These are phyloP conservation scores for Cyberlindnera mississippiensis DNA, from an alignment of 805 yeast species.

Conservation along the genomic window DNA sequence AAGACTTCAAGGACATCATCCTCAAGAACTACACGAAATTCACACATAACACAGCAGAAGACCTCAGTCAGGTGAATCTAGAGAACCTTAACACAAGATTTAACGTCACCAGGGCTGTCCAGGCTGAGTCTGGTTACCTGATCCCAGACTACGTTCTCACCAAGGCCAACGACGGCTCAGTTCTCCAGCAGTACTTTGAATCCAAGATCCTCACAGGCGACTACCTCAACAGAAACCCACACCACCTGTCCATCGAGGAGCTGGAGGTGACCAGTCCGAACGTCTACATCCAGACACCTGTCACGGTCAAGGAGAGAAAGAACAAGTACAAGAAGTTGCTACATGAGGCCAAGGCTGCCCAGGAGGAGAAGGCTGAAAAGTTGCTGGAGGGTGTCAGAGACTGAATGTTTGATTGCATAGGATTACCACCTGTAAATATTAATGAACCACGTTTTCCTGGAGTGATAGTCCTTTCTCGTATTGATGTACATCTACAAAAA, in stretches of 20 bases:
- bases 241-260: constrained; percentile 17
- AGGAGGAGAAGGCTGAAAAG: constrained; percentile 21
- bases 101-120: constrained; percentile 32
- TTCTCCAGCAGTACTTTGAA: constrained; percentile 28
- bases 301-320: constrained; percentile 23
- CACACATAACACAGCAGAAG: constrained; percentile 4
- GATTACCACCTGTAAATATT: neutral
- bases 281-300: constrained; percentile 21
- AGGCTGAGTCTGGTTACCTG: constrained; percentile 34
- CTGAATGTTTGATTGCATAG: constrained; percentile 4
- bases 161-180: constrained; percentile 27
- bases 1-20: constrained; percentile 27
- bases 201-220: constrained; percentile 30
- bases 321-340: constrained; percentile 22
- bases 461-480: too few relatives aligned
- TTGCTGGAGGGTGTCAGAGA: constrained; percentile 23
- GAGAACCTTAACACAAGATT: constrained; percentile 33
- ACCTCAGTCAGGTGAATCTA: constrained; percentile 18
- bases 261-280: constrained; percentile 22
- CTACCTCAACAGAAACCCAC: constrained; percentile 14
- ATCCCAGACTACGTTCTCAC: constrained; percentile 37
- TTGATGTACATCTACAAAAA: too few relatives aligned
- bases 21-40: constrained; percentile 17
- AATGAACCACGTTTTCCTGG: too few relatives aligned
- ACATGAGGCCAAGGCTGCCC: constrained; percentile 23